phyloP scores from a whole-genome alignment of 352 stramenopile species.

The Globisporangium okanoganense region DNA sequence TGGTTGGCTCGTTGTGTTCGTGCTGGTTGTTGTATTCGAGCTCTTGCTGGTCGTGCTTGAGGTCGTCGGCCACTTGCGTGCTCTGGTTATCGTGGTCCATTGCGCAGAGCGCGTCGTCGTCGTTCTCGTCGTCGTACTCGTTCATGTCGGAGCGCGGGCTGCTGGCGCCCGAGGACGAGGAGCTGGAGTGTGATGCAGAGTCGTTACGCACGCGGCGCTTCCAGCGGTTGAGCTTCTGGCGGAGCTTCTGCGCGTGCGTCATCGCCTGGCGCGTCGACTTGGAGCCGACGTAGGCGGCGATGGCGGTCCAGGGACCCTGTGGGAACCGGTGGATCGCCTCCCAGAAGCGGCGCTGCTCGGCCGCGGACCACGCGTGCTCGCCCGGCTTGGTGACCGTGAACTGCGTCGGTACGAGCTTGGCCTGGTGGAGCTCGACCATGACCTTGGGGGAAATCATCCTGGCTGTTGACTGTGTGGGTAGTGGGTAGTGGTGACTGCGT shows the following conservation, averaged over 20 bases:
- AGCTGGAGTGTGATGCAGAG: background rate
- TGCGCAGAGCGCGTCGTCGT: background rate
- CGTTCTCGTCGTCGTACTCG: conserved; percentile 1
- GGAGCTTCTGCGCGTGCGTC: conserved; percentile 66
- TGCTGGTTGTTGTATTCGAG: background rate
- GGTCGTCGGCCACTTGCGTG: background rate
- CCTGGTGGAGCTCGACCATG: conserved; percentile 53
- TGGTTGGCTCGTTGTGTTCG: background rate
- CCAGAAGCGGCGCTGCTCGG: conserved; percentile 51
- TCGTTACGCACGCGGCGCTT: conserved; percentile 38
- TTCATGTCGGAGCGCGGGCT: conserved; percentile 13
- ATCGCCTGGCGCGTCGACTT: conserved; percentile 64
- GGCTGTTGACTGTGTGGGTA: background rate
- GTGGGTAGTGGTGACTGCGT: background rate
- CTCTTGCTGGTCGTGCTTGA: conserved; percentile 3
- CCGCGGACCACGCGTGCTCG: conserved; percentile 43
- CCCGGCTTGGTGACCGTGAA: conserved; percentile 53
- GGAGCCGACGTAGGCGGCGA: conserved; percentile 55
- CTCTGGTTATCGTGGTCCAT: background rate
- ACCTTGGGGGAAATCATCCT: conserved; percentile 55
- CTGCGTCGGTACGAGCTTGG: conserved; percentile 50
- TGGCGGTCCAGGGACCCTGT: conserved; percentile 56
- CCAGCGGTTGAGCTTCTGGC: conserved; percentile 61
- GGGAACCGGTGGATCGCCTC: conserved; percentile 56
- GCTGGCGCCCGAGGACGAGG: conserved; percentile 1